phyloP scores from a whole-genome alignment of 129 eudicot species.

The Ambrosia trifida region DNA sequence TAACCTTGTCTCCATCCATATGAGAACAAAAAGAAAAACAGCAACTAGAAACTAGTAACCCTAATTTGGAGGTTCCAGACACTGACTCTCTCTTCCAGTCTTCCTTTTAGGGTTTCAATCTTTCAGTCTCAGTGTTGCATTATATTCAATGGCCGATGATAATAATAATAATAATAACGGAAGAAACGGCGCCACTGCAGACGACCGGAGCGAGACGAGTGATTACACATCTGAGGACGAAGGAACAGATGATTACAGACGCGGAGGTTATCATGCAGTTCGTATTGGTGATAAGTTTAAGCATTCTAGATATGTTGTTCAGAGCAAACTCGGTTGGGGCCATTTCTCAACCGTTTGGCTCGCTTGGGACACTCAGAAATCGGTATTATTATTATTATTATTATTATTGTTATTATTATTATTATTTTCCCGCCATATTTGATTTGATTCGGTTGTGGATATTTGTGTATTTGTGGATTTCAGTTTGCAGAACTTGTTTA shows the following conservation, averaged over 20 bases:
- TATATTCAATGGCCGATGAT: conserved; percentile 34
- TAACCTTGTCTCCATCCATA: conserved; percentile 21
- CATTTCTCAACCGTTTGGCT: conserved; percentile 98
- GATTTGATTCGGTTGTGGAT: not conserved
- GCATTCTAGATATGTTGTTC: conserved; percentile 72
- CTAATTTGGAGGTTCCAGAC: conserved; percentile 30
- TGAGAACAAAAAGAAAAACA: conserved; percentile 22
- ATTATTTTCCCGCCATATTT: not conserved
- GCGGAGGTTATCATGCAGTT: conserved; percentile 89
- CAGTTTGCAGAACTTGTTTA: not conserved
- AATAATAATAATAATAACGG: not conserved
- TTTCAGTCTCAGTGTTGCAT: conserved; percentile 8
- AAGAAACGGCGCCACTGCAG: conserved; percentile 26
- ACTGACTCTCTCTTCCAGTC: no score
- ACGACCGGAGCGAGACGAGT: conserved; percentile 39
- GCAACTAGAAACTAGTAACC: conserved; percentile 28
- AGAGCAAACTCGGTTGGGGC: conserved; percentile 97
- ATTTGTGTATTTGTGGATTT: not conserved
- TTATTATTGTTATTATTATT: not conserved
- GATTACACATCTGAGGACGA: conserved; percentile 86
- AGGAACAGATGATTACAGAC: conserved; percentile 86
- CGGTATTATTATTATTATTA: conserved; percentile 30
- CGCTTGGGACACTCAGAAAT: conserved; percentile 85
- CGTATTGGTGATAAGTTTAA: conserved; percentile 77
- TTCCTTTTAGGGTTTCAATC: conserved; percentile 25